Percentiles rank a stretch among this genome's conserved stretches.
phyloP scores from a whole-genome alignment of 2,329 filamentous ascomycete genomes.

The Fusarium kyushuense region DNA sequence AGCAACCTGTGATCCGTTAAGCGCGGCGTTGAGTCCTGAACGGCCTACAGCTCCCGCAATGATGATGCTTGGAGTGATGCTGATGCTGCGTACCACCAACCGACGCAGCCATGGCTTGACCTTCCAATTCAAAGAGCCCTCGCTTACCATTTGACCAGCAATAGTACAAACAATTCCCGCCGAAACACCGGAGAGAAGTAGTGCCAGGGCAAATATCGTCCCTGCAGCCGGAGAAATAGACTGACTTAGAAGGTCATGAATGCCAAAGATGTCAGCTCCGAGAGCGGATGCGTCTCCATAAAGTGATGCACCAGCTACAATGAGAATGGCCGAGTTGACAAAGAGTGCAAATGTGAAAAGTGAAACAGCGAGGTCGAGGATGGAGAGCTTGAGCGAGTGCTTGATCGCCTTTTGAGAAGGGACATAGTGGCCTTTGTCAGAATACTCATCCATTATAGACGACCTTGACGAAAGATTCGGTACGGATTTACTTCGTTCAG shows the following conservation, averaged over 20 bases:
- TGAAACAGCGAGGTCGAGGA: constrained; percentile 75
- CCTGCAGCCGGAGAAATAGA: constrained; percentile 81
- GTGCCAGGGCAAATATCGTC: constrained; percentile 84
- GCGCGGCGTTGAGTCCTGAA: constrained; percentile 74
- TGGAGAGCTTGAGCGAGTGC: constrained; percentile 79
- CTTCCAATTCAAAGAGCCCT: constrained; percentile 74
- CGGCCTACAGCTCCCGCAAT: constrained; percentile 83
- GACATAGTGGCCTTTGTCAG: constrained; percentile 70
- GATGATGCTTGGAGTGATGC: constrained; percentile 84
- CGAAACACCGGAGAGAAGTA: constrained; percentile 82
- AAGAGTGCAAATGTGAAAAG: constrained; percentile 88
- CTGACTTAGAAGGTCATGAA: constrained; percentile 76
- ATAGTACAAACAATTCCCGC: constrained; percentile 92
- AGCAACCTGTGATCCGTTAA: constrained; percentile 82
- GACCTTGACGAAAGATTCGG: not conserved
- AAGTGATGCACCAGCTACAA: constrained; percentile 82
- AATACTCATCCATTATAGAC: not conserved
- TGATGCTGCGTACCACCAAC: constrained; percentile 81
- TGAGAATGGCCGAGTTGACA: constrained; percentile 85
- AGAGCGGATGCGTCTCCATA: constrained; percentile 71
- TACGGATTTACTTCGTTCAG: constrained; percentile 45
- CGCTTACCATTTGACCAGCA: constrained; percentile 87
- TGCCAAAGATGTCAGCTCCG: constrained; percentile 83
- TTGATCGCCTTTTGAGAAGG: constrained; percentile 80
- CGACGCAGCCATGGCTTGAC: constrained; percentile 84